Evolutionary conservation across 495 filamentous ascomycete genomes (phyloP), one percentile per base, ranked within the genome.

Genomic region (Aspergillus panamensis): DNA sequence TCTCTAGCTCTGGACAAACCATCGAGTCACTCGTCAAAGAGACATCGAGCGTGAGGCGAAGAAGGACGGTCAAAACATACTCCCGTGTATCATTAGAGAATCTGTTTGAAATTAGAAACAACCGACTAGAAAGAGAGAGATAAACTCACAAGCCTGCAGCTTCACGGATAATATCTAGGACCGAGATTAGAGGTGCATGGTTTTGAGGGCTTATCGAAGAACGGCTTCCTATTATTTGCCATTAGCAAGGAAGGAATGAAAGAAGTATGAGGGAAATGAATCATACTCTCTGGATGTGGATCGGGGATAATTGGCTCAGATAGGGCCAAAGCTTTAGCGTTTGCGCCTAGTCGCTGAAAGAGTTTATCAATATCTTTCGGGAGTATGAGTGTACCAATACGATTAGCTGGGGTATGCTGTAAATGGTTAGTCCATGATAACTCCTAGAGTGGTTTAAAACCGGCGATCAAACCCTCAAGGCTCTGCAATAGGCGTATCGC

Each of bases 1-100:
- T 66, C 64, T 83, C 80, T 9, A 84, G 70, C 42, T 71, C 70
- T 20, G 73, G 65, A 30, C 70, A 72, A 4, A 81, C 45, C 13
- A 59, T 63, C 14, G 58, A 58, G 60, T 80, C 66, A 17, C 72
- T 71, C 14, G 78, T 73, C 8, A 87, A 64, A 4, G 78, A 68
- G 20, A 69, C 71, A 61, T 88, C 85, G 8, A 87, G 66, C n/a
- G 79, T 75, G 44, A 90, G 80, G 10, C 86, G 82, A 30, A 88
- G 72, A 7, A 87, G 64, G 19, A 86, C 64, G 1, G 66, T 59
- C 8, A 78, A 54, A 12, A 72, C 63, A 31, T 60, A 67, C 52
- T 67, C 65, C 51, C 63, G 64, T 6, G 70, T 72, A 20, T 75
- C 67, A 29, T 67, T 58, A 9, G 65, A 57, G 58, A 77, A 68